phyloP scores from a whole-genome alignment of 163 green algal genomes.

The Chlamydomonas reinhardtii region DNA sequence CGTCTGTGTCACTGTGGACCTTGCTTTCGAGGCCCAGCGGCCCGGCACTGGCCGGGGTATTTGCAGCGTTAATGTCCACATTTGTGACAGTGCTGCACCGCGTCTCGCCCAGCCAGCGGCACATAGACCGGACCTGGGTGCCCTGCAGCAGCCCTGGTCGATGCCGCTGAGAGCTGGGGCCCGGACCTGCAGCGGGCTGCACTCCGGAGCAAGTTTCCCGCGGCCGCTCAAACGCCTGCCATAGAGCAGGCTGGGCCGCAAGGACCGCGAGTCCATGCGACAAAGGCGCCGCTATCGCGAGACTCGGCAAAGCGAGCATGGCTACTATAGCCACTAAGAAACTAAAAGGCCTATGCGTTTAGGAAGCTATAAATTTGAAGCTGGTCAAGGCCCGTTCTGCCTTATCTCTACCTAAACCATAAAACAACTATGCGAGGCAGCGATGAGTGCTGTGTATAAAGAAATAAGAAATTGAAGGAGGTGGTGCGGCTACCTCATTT shows the following conservation, averaged over 20 bases:
- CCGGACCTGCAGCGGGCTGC: conserved; percentile 19
- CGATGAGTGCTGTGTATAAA: too few relatives aligned
- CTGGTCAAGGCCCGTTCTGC: too few relatives aligned
- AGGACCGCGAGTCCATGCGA: conserved; percentile 2
- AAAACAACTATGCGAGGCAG: too few relatives aligned
- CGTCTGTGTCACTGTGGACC: conserved; percentile 38
- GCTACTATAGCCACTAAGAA: too few relatives aligned
- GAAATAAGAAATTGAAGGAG: too few relatives aligned
- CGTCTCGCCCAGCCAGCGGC: conserved; percentile 43
- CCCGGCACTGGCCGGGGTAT: not conserved
- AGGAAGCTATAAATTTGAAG: too few relatives aligned
- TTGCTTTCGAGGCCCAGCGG: conserved; percentile 29
- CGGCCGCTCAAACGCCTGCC: not conserved
- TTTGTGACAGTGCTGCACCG: conserved; percentile 16
- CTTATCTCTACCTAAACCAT: too few relatives aligned
- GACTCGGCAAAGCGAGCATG: too few relatives aligned
- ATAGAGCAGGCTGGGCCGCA: conserved; percentile 1
- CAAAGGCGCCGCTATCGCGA: not conserved
- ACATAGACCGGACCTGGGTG: not conserved
- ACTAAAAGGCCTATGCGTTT: too few relatives aligned
- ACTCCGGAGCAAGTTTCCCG: not conserved
- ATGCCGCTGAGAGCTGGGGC: conserved; percentile 5
- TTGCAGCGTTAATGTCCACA: not conserved
- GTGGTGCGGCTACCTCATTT: too few relatives aligned
- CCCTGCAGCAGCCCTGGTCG: not conserved